Evolutionary conservation across 2,329 filamentous ascomycete genomes (phyloP).

Genomic region (Sclerotinia borealis): DNA sequence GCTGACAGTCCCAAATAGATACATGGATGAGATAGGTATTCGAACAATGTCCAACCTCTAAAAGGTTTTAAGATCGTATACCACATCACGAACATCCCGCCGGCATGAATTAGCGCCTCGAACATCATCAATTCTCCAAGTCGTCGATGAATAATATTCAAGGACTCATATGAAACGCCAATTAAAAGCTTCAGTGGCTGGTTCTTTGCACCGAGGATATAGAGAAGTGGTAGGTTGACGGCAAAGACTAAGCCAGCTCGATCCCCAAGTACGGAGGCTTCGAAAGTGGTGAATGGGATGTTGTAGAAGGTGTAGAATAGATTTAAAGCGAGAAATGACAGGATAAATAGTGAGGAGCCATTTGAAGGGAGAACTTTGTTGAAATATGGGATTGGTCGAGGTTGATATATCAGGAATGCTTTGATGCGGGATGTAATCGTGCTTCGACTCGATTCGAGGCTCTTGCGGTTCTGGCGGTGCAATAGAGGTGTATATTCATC

Average conservation of each 20-base stretch:
- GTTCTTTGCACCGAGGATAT: slow-evolving; percentile 60
- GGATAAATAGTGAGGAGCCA: slow-evolving; percentile 45
- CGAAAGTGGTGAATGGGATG: slow-evolving; percentile 41
- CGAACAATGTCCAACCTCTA: slow-evolving; percentile 44
- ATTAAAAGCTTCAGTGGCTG: slow-evolving; percentile 56
- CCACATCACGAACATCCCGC: slow-evolving; percentile 50
- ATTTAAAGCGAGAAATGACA: slow-evolving; percentile 47
- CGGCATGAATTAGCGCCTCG: slow-evolving; percentile 50
- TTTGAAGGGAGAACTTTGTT: slow-evolving; percentile 54
- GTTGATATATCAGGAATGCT: slow-evolving; percentile 48
- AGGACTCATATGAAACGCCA: slow-evolving; percentile 58
- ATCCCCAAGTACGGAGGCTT: slow-evolving; percentile 46
- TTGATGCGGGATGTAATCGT: slow-evolving; percentile 19
- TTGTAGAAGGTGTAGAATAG: slow-evolving; percentile 52
- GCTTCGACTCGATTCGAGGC: neutral
- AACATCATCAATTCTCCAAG: slow-evolving; percentile 57
- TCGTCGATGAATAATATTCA: slow-evolving; percentile 60
- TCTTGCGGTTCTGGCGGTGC: neutral
- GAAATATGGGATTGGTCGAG: slow-evolving; percentile 48
- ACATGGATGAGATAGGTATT: slow-evolving; percentile 46
- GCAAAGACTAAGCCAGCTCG: slow-evolving; percentile 36
- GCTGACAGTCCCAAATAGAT: slow-evolving; percentile 49
- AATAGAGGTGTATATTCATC: slow-evolving; percentile 27
- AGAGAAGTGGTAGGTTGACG: slow-evolving; percentile 48
- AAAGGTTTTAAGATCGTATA: slow-evolving; percentile 44